Percentiles rank a stretch among this genome's conserved stretches.
These are phyloP conservation scores for Cercospora nicotianae DNA, from an alignment of 2,329 filamentous ascomycete genomes.

Conservation along the genomic window DNA sequence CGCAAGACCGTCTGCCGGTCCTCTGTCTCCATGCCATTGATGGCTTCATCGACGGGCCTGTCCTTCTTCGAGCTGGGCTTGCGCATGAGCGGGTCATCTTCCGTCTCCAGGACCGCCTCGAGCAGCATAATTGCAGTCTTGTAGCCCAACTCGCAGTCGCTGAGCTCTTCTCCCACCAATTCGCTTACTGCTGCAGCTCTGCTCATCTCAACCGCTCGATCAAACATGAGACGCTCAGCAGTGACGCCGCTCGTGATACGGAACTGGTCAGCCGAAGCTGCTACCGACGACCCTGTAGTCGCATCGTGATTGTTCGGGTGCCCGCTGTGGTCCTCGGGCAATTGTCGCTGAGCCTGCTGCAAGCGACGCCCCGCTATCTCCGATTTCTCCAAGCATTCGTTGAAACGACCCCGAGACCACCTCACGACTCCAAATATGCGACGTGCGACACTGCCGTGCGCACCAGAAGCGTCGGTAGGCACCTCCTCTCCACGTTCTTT, in stretches of 20 bases:
- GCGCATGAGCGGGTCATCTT: slow-evolving; percentile 57
- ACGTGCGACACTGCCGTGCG: slow-evolving; percentile 28
- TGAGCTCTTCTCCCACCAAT: slow-evolving; percentile 84
- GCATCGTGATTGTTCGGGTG: slow-evolving; percentile 76
- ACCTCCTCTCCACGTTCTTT: slow-evolving; percentile 55
- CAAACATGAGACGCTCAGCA: slow-evolving; percentile 97
- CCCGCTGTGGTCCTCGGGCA: slow-evolving; percentile 81
- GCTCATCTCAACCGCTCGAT: slow-evolving; percentile 95
- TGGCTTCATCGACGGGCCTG: slow-evolving; percentile 48
- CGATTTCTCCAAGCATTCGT: slow-evolving; percentile 94
- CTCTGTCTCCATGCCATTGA: slow-evolving; percentile 62
- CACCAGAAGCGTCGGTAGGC: slow-evolving; percentile 39
- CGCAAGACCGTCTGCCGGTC: slow-evolving; percentile 72
- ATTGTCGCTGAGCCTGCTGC: slow-evolving; percentile 76
- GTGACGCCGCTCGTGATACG: slow-evolving; percentile 84
- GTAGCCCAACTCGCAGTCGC: slow-evolving; percentile 88
- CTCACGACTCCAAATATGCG: slow-evolving; percentile 92
- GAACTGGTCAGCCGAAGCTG: slow-evolving; percentile 73
- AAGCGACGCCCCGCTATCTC: slow-evolving; percentile 90
- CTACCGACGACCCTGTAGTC: slow-evolving; percentile 53
- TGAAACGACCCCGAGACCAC: slow-evolving; percentile 92
- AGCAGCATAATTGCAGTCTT: slow-evolving; percentile 91
- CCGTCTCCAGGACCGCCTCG: slow-evolving; percentile 86
- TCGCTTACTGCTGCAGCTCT: slow-evolving; percentile 92
- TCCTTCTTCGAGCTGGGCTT: slow-evolving; percentile 49